Evolutionary conservation across 306 rosid genomes (phyloP).

Genomic region (Begonia peltatifolia): DNA sequence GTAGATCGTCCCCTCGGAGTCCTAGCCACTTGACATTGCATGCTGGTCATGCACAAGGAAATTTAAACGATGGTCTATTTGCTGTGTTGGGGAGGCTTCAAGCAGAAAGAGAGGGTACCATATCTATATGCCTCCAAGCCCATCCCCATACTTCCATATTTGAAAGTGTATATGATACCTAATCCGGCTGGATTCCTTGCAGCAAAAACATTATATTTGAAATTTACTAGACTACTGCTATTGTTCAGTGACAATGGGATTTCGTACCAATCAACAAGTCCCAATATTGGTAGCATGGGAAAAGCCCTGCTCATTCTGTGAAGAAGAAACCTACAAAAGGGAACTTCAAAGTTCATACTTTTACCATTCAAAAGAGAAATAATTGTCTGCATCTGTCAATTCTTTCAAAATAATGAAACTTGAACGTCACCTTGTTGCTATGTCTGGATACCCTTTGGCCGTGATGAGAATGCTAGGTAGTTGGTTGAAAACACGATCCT

Average conservation of each 20-base stretch:
- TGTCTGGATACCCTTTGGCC: constrained; percentile 91
- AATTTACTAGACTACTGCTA: background rate
- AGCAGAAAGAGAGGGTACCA: constrained; percentile 25
- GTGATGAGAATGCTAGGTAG: constrained; percentile 86
- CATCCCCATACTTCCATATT: constrained; percentile 81
- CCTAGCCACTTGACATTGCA: constrained; percentile 88
- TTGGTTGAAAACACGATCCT: constrained; percentile 64
- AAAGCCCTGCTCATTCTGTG: constrained; percentile 58
- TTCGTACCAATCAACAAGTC: constrained; percentile 74
- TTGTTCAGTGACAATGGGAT: background rate
- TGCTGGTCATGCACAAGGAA: constrained; percentile 27
- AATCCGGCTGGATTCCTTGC: constrained; percentile 92
- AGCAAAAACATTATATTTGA: background rate
- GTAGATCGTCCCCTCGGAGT: constrained; percentile 50
- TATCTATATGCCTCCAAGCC: constrained; percentile 87
- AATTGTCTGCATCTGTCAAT: background rate
- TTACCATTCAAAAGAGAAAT: constrained; percentile 1
- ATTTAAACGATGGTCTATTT: too few relatives aligned
- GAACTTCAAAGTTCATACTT: constrained; percentile 7
- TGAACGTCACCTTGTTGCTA: constrained; percentile 56
- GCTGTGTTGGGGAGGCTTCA: too few relatives aligned
- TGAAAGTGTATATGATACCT: constrained; percentile 77
- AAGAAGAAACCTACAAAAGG: constrained; percentile 48
- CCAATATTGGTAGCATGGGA: constrained; percentile 70
- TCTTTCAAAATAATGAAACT: constrained; percentile 6